phyloP scores from a whole-genome alignment of 2,329 filamentous ascomycete genomes.

The Grosmannia clavigera region DNA sequence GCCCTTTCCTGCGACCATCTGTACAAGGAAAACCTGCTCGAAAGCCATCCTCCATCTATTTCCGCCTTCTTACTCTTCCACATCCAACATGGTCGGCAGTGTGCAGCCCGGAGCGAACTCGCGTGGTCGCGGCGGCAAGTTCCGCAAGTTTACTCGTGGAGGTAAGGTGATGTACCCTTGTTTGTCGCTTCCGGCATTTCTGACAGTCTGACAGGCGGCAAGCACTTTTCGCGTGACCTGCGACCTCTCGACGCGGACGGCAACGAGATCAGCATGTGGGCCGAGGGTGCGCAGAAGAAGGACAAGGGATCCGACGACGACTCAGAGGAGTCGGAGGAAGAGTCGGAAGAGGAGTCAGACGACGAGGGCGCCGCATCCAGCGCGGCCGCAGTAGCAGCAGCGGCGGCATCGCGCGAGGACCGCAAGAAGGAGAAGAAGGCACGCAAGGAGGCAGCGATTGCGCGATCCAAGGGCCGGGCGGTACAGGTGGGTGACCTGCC shows the following conservation, averaged over 20 bases:
- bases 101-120: conserved; percentile 34
- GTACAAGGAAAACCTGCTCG: not conserved
- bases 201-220: conserved; percentile 52
- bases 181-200: not conserved
- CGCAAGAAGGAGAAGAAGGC: conserved; percentile 88
- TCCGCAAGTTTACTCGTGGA: conserved; percentile 84
- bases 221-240: conserved; percentile 88
- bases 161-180: conserved; percentile 39
- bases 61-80: not conserved
- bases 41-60: too few species aligned
- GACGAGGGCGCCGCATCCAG: conserved; percentile 32
- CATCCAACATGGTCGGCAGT: conserved; percentile 19
- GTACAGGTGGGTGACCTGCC: conserved; percentile 81
- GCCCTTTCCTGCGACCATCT: not conserved
- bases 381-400: conserved; percentile 24
- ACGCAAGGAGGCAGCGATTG: conserved; percentile 39
- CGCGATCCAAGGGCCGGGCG: conserved; percentile 55
- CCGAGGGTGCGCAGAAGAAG: conserved; percentile 37
- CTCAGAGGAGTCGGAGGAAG: conserved; percentile 34
- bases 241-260: conserved; percentile 81
- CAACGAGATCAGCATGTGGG: conserved; percentile 83
- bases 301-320: conserved; percentile 27
- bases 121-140: conserved; percentile 83
- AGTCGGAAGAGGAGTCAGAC: conserved; percentile 14
- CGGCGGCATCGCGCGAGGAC: conserved; percentile 60